Evolutionary conservation across 106 monocot species (phyloP), one percentile per base, ranked within the genome.

Genomic region (Allium cepa): DNA sequence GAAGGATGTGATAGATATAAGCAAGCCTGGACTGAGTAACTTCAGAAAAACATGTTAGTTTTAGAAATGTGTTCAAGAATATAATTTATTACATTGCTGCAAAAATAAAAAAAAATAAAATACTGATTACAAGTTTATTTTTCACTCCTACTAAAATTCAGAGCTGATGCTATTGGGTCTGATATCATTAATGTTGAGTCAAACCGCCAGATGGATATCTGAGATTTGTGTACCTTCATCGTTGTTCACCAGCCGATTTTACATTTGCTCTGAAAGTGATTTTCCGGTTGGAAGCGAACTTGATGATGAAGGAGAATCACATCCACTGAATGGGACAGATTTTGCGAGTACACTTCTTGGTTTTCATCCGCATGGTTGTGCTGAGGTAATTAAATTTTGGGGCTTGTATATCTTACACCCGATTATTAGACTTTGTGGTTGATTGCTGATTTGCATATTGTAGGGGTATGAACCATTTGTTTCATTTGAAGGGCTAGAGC

Each of bases 141-240:
- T 59, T 59, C 22, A 4, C 13, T 15, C 53, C 13, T 15, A 55
- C 11, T 55, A 15, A 63, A 64, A n/a, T 16, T 10, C 52, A 66
- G 89, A 89, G 74, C 75, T 93, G 50, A 86, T 93, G 89, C 60
- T 89, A 70, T 81, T 89, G 15, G 93, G 93, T 16, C 69, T 93
- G 13, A 87, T 92, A 48, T 92, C 92, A 28, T 57, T 92, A 68
- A 84, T 93, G 88, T 77, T 89, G 67, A 89, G 89, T 70, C 93
- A 93, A 64, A 84, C 89, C 26, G 88, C 90, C 3, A 67, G 86
- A 70, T 81, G 78, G 84, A 93, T 93, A 55, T 93, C 89, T 9
- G 84, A 89, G 81, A 89, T 89, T 11, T 93, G 93, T 36, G 84
- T 93, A 9, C 81, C 89, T 0, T 93, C 93, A 2, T 93, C 89